Percentiles rank a stretch among this genome's conserved stretches.
Evolutionary conservation across 2,329 filamentous ascomycete species (phyloP).

Genomic region (Stagonosporopsis cucurbitacearum): DNA sequence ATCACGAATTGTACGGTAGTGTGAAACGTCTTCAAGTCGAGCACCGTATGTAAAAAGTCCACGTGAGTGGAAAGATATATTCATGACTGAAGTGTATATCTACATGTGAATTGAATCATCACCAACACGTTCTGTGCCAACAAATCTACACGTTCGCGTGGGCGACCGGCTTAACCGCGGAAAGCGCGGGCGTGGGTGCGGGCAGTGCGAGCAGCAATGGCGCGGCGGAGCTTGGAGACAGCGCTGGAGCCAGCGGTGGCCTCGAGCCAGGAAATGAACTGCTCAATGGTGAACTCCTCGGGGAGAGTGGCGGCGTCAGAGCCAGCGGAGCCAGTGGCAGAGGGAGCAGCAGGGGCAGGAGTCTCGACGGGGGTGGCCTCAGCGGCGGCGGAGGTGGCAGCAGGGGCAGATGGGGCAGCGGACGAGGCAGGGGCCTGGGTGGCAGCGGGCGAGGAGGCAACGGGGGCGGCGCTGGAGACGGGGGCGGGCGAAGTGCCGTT

Average conservation of each 20-base stretch:
- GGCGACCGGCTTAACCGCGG: slow-evolving; percentile 22
- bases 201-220: slow-evolving; percentile 29
- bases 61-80: slow-evolving; percentile 24
- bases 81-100: slow-evolving; percentile 36
- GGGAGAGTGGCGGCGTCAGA: slow-evolving; percentile 28
- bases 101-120: slow-evolving; percentile 36
- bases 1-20: too few species aligned
- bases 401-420: slow-evolving; percentile 17
- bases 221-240: slow-evolving; percentile 34
- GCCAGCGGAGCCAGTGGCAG: slow-evolving; percentile 13
- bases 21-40: not conserved
- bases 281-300: slow-evolving; percentile 42
- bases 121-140: not conserved
- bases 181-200: slow-evolving; percentile 40
- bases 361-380: slow-evolving; percentile 8
- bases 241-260: slow-evolving; percentile 32
- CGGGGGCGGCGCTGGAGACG: slow-evolving; percentile 12
- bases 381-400: slow-evolving; percentile 12
- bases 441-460: slow-evolving; percentile 13
- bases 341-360: slow-evolving; percentile 12
- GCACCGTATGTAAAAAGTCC: not conserved
- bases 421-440: slow-evolving; percentile 20
- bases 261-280: slow-evolving; percentile 44
- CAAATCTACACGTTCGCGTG: not conserved
- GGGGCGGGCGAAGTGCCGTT: slow-evolving; percentile 6